A percentile compares a stretch with the other conserved stretches of the same genome.
Evolutionary conservation across 2,329 filamentous ascomycete genomes (phyloP).

Genomic region (Ophiostoma sp.): DNA sequence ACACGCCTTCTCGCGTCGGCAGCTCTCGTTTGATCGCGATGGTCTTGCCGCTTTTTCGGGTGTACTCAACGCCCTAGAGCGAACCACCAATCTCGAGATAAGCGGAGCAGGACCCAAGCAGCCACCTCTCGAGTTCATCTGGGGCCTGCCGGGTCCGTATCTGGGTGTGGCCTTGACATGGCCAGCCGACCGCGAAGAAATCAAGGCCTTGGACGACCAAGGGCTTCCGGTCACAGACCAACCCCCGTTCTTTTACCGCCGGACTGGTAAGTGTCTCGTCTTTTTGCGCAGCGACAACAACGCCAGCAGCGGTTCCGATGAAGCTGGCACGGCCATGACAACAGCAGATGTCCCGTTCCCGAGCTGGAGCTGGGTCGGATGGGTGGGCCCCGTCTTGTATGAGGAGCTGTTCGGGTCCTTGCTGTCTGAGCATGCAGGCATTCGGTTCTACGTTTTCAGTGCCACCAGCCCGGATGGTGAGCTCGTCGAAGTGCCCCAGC

Average conservation of each 20-base stretch:
- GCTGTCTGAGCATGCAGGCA: slow-evolving; percentile 6
- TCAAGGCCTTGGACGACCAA: not conserved
- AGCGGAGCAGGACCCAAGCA: not conserved
- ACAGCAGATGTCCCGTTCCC: not conserved
- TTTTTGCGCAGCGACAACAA: not conserved
- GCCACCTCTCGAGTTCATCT: not conserved
- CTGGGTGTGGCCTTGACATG: slow-evolving; percentile 11
- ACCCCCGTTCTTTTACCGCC: not conserved
- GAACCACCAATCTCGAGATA: not conserved
- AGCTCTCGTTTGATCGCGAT: not conserved
- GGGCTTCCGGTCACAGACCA: not conserved
- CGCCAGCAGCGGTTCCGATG: too few relatives aligned
- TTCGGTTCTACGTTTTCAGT: slow-evolving; percentile 6
- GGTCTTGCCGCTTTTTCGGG: slow-evolving; percentile 9
- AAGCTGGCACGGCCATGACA: not conserved
- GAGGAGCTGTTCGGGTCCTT: slow-evolving; percentile 11
- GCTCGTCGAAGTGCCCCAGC: not conserved
- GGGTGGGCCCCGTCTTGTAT: slow-evolving; percentile 7
- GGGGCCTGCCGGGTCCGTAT: not conserved
- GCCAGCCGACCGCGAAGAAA: slow-evolving; percentile 3
- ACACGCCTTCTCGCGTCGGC: not conserved
- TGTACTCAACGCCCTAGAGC: not conserved
- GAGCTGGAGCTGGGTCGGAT: slow-evolving; percentile 16
- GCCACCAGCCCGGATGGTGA: not conserved
- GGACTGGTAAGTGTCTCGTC: not conserved